Base-by-base conservation (phyloP, 176 grass and related monocot species). In the Raddia guianensis region DNA sequence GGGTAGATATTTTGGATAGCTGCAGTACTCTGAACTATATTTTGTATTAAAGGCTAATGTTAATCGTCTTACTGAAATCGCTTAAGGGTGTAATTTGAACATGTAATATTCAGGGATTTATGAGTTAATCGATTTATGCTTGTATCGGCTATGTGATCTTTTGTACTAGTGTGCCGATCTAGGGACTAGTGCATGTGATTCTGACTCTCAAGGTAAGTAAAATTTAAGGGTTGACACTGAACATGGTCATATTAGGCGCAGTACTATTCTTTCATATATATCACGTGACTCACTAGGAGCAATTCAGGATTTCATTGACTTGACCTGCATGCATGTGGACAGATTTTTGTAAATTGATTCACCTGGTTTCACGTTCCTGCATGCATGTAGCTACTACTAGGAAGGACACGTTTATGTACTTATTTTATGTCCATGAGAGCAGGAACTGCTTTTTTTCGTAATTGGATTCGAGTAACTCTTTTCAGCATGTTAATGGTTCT, bases 241-340 rank as follows among this genome's bases (percentile, higher is more conserved):
- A 27, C 27, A 27, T 27, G 27, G 27, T 27, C 27, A 27, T 27
- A 27, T 27, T 27, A 65, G 50, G 54, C 70, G 51, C 53, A 58
- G 53, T 69, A 8, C 5, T 21, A 58, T 35, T 78, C 57, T 87
- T 57, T 12, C 12, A 68, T 60, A 74, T 81, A 68, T 60, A 74
- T 81, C 77, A 65, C 76, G 77, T 65, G 77, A 81, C 27, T 84
- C 66, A 27, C 68, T 73, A 73, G 5, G 46, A 73, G 46, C 32
- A 49, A 63, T 10, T 42, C 12, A 53, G 33, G 12, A 16, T 82
- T 44, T 12, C 27, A 85, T 75, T 81, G 71, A 64, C 56, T 76
- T 81, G 47, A 76, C 82, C 16, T 75, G 70, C 35, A 71, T 64
- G 45, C 77, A 62, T 81, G 13, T 74, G 42, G 52, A 67, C 18